Evolutionary conservation across 1,139 yeast genomes (phyloP).

Genomic region (Yamadazyma triangularis): DNA sequence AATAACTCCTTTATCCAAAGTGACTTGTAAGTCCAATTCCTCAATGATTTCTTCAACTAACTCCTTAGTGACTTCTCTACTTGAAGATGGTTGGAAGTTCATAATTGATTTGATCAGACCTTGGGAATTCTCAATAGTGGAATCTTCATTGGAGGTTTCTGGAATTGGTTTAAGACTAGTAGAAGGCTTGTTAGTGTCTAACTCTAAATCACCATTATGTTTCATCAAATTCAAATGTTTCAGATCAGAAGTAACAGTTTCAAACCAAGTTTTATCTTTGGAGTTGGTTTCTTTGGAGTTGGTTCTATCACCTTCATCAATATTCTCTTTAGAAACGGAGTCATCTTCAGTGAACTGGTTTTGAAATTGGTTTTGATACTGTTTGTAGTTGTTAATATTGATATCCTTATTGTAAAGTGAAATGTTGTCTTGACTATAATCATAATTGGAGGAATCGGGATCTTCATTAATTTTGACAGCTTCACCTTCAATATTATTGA

Average conservation of each 20-base stretch:
- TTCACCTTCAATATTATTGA: background rate
- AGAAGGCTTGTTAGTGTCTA: background rate
- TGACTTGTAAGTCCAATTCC: background rate
- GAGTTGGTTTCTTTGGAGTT: background rate
- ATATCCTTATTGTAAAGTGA: background rate
- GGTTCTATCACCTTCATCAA: background rate
- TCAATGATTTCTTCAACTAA: background rate
- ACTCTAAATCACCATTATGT: background rate
- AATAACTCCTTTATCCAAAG: background rate
- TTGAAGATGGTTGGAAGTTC: background rate
- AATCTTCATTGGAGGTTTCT: background rate
- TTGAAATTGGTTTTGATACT: conserved; percentile 1
- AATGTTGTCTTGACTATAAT: background rate
- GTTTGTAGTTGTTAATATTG: background rate
- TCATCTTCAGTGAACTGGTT: background rate
- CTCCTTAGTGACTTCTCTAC: too few species aligned
- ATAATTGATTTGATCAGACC: background rate
- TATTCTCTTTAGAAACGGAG: too few species aligned
- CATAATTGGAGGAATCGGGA: background rate
- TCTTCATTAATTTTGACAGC: conserved; percentile 1
- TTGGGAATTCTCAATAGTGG: background rate
- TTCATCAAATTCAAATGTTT: background rate
- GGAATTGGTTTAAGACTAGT: background rate
- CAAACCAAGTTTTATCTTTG: background rate
- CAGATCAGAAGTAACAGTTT: background rate